Evolutionary conservation across 2,329 filamentous ascomycete genomes (phyloP), one percentile per base, ranked within the genome.

Genomic region (Rutstroemia sp.): DNA sequence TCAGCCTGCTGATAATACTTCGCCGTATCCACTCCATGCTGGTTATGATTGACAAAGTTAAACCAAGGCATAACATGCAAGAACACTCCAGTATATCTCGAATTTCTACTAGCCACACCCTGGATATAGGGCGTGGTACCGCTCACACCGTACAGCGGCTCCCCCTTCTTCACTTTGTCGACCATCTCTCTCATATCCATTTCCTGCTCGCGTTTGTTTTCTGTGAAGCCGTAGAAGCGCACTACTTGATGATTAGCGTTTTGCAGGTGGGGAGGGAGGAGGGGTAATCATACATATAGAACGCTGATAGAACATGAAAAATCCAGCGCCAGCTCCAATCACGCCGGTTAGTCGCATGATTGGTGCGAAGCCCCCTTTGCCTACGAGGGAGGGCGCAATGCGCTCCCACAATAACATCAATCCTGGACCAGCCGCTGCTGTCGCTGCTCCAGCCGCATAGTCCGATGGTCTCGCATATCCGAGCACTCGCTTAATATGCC

Each of bases 151-250:
- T 99, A 99, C 49, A 97, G 78, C 38, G 94, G 81, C 77, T 95
- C 82, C 63, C 92, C 92, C 58, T 81, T 83, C 82, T 97, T 99
- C 71, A 97, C 92, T 75, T 92, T 95, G 72, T 85, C 82, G 39
- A 96, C 92, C 94, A 99, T 99, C 75, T 99, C 94, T 63, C 83
- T 82, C 92, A 97, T 97, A 71, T 99, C 94, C 86, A 95, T 86
- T 62, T 96, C 88, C 57, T 94, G 78, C 73, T 99, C 94, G 67
- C 94, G 86, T 54, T 86, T 76, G 75, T 99, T 99, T 74, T 99
- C 94, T 48, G 82, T 86, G 74, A 92, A 89, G 67, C 94, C 94
- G 76, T 96, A 97, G 76, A 99, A 97, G 63, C 94, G 88, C 68
- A 92, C 91, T 55, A 12, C n/a, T n/a, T 19, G 19, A 45, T 45